Conservation (phyloP, 257 asterid genomes). For the Nicotiana paniculata region DNA sequence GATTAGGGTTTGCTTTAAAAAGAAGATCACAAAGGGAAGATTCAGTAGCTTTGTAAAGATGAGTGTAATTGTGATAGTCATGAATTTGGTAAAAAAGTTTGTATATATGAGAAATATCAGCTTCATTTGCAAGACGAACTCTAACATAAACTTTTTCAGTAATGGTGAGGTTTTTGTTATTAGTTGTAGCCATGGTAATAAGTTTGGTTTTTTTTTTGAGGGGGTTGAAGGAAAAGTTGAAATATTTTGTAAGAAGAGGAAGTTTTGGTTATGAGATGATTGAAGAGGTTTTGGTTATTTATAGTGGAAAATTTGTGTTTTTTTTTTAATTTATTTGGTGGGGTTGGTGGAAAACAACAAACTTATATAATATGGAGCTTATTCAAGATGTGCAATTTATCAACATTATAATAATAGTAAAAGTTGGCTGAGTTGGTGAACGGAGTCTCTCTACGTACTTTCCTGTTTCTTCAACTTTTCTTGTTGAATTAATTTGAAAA, state of each 20-base stretch:
- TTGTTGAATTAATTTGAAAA: no score
- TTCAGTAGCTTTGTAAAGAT: conserved; percentile 12
- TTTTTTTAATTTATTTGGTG: background rate
- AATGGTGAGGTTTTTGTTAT: background rate
- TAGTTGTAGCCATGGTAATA: background rate
- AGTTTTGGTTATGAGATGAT: background rate
- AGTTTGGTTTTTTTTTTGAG: background rate
- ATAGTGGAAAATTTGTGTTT: background rate
- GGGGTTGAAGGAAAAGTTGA: no score
- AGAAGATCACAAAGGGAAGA: conserved; percentile 4
- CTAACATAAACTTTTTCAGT: conserved; percentile 6
- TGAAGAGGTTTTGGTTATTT: background rate
- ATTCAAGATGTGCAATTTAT: background rate
- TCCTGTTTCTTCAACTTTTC: no score
- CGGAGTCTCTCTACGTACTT: no score
- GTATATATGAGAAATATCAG: conserved; percentile 9
- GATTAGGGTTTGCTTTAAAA: conserved; percentile 7
- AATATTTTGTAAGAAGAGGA: no score
- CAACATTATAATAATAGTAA: background rate
- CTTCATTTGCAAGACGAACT: conserved; percentile 9
- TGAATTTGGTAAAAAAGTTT: conserved; percentile 13
- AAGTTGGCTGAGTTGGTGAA: no score
- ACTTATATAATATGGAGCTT: background rate
- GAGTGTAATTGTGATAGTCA: background rate
- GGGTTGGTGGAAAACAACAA: background rate